Percentiles rank a stretch among this genome's conserved stretches.
Conservation (phyloP, 352 stramenopile species). For the Phytophthora ohioensis region DNA sequence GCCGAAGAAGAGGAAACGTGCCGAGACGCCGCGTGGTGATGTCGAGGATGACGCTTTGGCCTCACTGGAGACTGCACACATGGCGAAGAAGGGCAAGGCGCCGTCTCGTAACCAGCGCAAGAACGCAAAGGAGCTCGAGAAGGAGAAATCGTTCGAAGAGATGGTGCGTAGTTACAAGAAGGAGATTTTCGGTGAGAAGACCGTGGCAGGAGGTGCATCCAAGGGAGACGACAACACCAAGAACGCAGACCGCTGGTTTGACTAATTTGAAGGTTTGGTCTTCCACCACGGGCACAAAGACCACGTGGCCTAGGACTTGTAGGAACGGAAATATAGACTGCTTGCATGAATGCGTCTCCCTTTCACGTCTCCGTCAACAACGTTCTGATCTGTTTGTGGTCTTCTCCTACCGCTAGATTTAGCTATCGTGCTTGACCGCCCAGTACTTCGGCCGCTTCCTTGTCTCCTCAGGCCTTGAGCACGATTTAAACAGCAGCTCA, state of each 20-base stretch:
- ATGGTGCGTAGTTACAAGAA: conserved; percentile 88
- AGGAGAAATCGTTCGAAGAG: conserved; percentile 81
- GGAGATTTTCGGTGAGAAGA: conserved; percentile 77
- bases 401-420: conserved; percentile 8
- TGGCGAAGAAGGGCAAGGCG: conserved; percentile 45
- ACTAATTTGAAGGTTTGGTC: conserved; percentile 41
- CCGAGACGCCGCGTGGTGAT: conserved; percentile 23
- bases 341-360: conserved; percentile 1
- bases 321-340: conserved; percentile 29
- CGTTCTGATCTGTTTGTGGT: conserved; percentile 23
- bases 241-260: conserved; percentile 72
- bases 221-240: conserved; percentile 29
- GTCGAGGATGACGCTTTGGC: conserved; percentile 36
- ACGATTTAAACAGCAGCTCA: conserved; percentile 7
- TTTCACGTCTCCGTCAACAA: conserved; percentile 1
- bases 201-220: conserved; percentile 4
- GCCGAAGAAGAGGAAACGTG: conserved; percentile 58
- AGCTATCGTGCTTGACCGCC: conserved; percentile 10
- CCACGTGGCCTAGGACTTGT: conserved; percentile 7
- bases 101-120: conserved; percentile 82
- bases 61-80: conserved; percentile 24
- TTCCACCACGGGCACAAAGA: conserved; percentile 13
- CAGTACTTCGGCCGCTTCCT: conserved; percentile 2
- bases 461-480: conserved; percentile 18
- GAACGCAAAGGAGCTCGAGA: conserved; percentile 51